Conservation (phyloP, 1,284 basidiomycete species). For the Malassezia furfur region DNA sequence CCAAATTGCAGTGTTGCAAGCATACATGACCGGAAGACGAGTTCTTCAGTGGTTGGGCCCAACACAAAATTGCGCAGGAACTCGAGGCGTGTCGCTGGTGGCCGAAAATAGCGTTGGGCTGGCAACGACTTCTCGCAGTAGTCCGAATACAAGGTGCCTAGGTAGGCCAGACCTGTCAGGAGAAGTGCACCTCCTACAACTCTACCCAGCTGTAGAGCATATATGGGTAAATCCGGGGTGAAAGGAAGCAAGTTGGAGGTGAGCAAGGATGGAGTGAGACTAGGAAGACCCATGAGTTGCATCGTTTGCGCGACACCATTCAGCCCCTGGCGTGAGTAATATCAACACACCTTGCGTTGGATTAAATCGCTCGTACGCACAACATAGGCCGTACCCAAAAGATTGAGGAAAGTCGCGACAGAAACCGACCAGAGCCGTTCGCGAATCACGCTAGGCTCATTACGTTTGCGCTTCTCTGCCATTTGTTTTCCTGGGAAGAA, state of each 20-base stretch:
- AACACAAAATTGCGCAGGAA: slow-evolving; percentile 68
- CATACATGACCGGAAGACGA: slow-evolving; percentile 80
- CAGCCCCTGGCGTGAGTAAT: neutral
- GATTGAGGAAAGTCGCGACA: slow-evolving; percentile 12
- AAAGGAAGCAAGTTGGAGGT: slow-evolving; percentile 24
- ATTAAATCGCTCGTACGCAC: neutral
- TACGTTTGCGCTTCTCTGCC: neutral
- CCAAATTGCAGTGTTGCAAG: slow-evolving; percentile 64
- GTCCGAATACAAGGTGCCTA: slow-evolving; percentile 67
- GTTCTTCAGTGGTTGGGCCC: slow-evolving; percentile 80
- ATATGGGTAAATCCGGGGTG: slow-evolving; percentile 15
- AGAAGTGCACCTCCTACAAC: slow-evolving; percentile 13
- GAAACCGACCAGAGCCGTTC: slow-evolving; percentile 25
- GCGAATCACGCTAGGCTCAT: slow-evolving; percentile 27
- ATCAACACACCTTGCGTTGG: neutral
- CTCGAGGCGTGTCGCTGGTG: slow-evolving; percentile 52
- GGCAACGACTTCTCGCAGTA: slow-evolving; percentile 59
- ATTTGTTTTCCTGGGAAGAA: neutral
- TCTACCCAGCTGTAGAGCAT: neutral
- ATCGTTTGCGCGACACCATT: slow-evolving; percentile 14
- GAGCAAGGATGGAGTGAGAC: slow-evolving; percentile 23
- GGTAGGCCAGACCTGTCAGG: slow-evolving; percentile 67
- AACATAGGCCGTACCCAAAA: slow-evolving; percentile 1
- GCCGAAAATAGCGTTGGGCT: slow-evolving; percentile 50
- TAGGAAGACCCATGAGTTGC: slow-evolving; percentile 26